phyloP scores from a whole-genome alignment of 805 yeast genomes.

The Priceomyces medius region DNA sequence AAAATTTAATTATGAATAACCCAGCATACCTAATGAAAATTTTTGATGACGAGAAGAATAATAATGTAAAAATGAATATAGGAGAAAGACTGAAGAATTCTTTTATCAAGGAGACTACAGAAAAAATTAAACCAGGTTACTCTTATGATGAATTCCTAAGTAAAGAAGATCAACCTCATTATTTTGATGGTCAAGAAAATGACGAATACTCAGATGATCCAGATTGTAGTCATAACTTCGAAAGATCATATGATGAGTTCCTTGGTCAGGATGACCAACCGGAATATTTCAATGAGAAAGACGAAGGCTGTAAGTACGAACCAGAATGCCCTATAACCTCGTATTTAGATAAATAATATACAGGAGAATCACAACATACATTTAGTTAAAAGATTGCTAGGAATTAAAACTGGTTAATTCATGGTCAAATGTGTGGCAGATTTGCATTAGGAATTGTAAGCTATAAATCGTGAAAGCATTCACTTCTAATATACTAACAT shows the following conservation, averaged over 20 bases:
- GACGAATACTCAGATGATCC: slow-evolving; percentile 34
- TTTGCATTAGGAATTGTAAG: slow-evolving; percentile 50
- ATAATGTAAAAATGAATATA: too few relatives aligned
- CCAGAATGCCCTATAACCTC: slow-evolving; percentile 14
- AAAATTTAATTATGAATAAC: slow-evolving; percentile 1
- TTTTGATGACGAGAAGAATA: background rate
- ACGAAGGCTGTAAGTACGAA: slow-evolving; percentile 5
- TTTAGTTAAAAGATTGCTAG: background rate
- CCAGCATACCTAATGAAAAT: background rate
- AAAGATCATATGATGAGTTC: slow-evolving; percentile 37
- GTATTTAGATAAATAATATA: background rate
- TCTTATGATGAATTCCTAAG: slow-evolving; percentile 34
- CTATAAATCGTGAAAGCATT: slow-evolving; percentile 4
- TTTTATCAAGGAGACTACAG: background rate
- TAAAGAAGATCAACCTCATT: slow-evolving; percentile 39
- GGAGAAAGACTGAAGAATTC: background rate
- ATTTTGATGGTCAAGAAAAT: slow-evolving; percentile 33
- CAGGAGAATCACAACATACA: background rate
- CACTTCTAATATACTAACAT: slow-evolving; percentile 4
- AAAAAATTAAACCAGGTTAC: slow-evolving; percentile 4
- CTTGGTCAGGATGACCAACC: slow-evolving; percentile 23
- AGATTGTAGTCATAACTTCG: slow-evolving; percentile 31
- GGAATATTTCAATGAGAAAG: slow-evolving; percentile 16
- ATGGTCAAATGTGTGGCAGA: slow-evolving; percentile 56
- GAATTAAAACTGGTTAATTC: background rate